Evolutionary conservation across 805 yeast species (phyloP).

Genomic region (Starmerella apis): DNA sequence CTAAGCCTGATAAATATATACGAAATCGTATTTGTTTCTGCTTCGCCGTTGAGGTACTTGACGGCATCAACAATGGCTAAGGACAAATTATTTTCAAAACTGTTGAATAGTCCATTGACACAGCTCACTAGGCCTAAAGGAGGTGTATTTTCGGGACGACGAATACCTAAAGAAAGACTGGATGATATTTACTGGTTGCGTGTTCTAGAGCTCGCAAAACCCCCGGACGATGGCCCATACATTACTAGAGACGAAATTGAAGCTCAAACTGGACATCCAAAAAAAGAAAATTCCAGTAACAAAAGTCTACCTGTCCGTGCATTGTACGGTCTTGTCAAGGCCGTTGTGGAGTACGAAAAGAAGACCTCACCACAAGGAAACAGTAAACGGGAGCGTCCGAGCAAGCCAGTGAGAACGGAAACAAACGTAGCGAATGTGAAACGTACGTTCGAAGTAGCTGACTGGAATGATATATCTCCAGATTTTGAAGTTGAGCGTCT

Average conservation of each 20-base stretch:
- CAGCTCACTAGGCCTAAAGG: constrained; percentile 18
- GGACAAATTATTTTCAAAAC: constrained; percentile 2
- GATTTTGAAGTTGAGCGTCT: constrained; percentile 27
- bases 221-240: constrained; percentile 25
- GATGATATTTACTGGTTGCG: constrained; percentile 21
- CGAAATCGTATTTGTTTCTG: background rate
- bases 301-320: constrained; percentile 11
- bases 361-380: background rate
- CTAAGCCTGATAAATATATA: constrained; percentile 2
- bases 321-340: constrained; percentile 16
- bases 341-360: constrained; percentile 18
- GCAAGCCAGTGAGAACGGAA: background rate
- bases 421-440: background rate
- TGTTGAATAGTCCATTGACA: constrained; percentile 20
- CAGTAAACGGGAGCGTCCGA: background rate
- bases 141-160: constrained; percentile 23
- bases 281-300: constrained; percentile 2
- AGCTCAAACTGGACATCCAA: background rate
- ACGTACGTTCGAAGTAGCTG: background rate
- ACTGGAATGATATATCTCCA: constrained; percentile 28
- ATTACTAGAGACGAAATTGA: constrained; percentile 10
- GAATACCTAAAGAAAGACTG: constrained; percentile 19
- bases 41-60: background rate
- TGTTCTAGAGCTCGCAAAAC: constrained; percentile 22
- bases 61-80: background rate